Conservation (phyloP, 2,329 filamentous ascomycete species). For the Alternaria tenuissima region DNA sequence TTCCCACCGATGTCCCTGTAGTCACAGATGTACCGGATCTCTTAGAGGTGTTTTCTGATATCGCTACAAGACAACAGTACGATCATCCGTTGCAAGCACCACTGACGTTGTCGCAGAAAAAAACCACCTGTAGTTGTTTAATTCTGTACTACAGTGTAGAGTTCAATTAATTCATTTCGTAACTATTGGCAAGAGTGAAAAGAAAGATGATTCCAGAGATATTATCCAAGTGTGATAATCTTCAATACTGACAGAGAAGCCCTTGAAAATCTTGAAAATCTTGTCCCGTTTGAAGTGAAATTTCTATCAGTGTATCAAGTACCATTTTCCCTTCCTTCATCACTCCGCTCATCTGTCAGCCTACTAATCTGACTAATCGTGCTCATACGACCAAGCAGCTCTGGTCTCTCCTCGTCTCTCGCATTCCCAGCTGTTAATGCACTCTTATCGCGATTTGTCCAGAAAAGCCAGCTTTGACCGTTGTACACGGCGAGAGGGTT, state of each 20-base stretch:
- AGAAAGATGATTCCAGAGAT: not conserved
- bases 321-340: constrained; percentile 38
- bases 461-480: constrained; percentile 63
- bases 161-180: not conserved
- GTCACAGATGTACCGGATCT: not conserved
- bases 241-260: not conserved
- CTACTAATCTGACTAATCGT: constrained; percentile 66
- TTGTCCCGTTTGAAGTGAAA: not conserved
- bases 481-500: constrained; percentile 61
- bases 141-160: not conserved
- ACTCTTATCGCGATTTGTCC: constrained; percentile 52
- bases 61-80: not conserved
- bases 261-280: not conserved
- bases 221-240: not conserved
- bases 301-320: not conserved
- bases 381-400: constrained; percentile 53
- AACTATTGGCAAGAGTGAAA: not conserved
- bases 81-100: no score
- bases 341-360: constrained; percentile 51
- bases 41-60: not conserved
- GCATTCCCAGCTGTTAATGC: not conserved
- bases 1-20: not conserved
- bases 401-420: constrained; percentile 34
- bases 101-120: not conserved
- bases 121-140: not conserved